Conservation (phyloP, 2,329 filamentous ascomycete genomes). For the Diaporthe ampelina region DNA sequence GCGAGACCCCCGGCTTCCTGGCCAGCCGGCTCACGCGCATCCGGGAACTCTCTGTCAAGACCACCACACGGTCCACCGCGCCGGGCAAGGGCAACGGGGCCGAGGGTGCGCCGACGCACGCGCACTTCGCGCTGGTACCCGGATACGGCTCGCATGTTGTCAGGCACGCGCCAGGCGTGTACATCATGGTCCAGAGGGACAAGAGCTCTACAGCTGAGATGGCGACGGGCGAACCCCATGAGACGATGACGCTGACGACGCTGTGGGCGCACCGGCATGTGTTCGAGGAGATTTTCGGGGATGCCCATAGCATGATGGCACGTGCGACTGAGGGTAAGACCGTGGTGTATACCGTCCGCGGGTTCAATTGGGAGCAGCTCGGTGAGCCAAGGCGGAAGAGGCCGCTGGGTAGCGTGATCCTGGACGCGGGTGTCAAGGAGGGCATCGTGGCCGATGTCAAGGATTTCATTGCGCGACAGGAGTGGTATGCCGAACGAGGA, state of each 20-base stretch:
- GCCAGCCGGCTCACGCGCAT: constrained; percentile 70
- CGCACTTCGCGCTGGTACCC: constrained; percentile 89
- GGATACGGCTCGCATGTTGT: constrained; percentile 92
- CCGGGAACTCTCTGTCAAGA: constrained; percentile 71
- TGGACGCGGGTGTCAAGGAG: constrained; percentile 88
- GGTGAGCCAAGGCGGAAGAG: constrained; percentile 89
- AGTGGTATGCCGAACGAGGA: constrained; percentile 95
- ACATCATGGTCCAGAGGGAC: constrained; percentile 88
- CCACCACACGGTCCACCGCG: constrained; percentile 63
- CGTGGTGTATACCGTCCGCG: constrained; percentile 87
- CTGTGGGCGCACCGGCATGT: constrained; percentile 90
- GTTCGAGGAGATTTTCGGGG: constrained; percentile 89
- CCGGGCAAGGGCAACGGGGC: constrained; percentile 74
- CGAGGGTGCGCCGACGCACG: constrained; percentile 76
- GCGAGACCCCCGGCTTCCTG: constrained; percentile 73
- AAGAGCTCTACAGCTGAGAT: constrained; percentile 87
- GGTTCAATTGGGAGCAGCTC: constrained; percentile 87
- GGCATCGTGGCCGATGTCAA: constrained; percentile 83
- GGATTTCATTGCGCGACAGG: constrained; percentile 83
- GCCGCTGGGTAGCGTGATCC: constrained; percentile 87
- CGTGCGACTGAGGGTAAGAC: constrained; percentile 93
- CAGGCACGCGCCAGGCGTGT: constrained; percentile 83
- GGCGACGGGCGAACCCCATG: constrained; percentile 89
- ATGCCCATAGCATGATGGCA: constrained; percentile 85
- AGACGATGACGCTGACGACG: constrained; percentile 92